Evolutionary conservation across 164 flowering plant genomes (phyloP).

Genomic region (Magnolia sinica): DNA sequence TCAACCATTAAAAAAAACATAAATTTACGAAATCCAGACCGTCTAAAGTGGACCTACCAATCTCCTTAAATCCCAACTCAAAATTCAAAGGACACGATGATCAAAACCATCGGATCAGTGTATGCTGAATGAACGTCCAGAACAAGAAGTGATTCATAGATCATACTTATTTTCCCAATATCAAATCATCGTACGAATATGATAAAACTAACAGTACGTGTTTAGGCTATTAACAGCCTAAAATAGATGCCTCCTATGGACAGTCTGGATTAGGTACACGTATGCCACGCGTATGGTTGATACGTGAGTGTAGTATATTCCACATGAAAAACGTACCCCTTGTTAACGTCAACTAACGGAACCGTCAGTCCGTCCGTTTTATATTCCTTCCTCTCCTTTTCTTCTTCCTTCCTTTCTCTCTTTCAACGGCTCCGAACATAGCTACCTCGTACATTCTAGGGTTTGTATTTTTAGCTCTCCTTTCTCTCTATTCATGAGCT

Average conservation of each 20-base stretch:
- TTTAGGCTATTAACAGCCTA: too few species aligned
- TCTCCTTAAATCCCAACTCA: not conserved
- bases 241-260: too few species aligned
- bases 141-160: too few species aligned
- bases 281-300: not conserved
- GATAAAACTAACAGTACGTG: too few species aligned
- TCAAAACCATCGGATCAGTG: not conserved
- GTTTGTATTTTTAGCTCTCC: slow-evolving; percentile 9
- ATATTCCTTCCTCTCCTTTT: slow-evolving; percentile 18
- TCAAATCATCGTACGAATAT: too few species aligned
- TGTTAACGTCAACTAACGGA: slow-evolving; percentile 38
- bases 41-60: too few species aligned
- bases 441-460: slow-evolving; percentile 16
- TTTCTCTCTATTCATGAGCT: slow-evolving; percentile 23
- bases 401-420: slow-evolving; percentile 20
- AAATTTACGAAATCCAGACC: too few species aligned
- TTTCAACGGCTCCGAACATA: slow-evolving; percentile 57
- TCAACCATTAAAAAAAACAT: not conserved
- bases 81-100: not conserved
- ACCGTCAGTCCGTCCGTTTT: slow-evolving; percentile 42
- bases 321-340: not conserved
- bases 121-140: too few species aligned
- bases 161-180: too few species aligned
- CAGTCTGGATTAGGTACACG: too few species aligned
- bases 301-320: not conserved